Percentiles rank a stretch among this genome's conserved stretches.
These are phyloP conservation scores for Anthracocystis walkeri DNA, from an alignment of 1,284 basidiomycete species.

Conservation along the genomic window DNA sequence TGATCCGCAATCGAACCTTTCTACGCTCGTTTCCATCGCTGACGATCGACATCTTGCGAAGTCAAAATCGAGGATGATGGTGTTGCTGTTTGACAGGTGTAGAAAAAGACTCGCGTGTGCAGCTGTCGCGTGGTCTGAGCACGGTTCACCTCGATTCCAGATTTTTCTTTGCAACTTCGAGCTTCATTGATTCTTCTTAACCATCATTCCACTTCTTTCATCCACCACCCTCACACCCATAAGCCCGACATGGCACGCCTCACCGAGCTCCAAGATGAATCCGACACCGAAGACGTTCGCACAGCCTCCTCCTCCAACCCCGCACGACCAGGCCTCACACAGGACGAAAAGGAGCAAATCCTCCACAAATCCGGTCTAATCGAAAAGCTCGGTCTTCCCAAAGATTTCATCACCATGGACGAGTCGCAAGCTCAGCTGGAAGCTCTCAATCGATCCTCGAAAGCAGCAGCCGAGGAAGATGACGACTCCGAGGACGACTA, in stretches of 20 bases:
- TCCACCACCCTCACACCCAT: background rate
- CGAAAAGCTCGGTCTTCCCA: constrained; percentile 49
- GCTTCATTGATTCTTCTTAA: constrained; percentile 2
- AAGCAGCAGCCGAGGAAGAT: constrained; percentile 1
- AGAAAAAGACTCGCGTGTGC: too few species aligned
- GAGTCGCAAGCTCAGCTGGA: constrained; percentile 41
- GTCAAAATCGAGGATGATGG: constrained; percentile 2
- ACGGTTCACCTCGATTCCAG: background rate
- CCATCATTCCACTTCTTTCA: background rate
- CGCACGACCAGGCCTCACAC: constrained; percentile 26
- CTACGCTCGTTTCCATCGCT: background rate
- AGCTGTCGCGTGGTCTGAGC: constrained; percentile 18
- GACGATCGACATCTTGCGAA: background rate
- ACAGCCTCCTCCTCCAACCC: constrained; percentile 4
- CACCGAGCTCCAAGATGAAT: constrained; percentile 38
- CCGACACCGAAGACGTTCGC: constrained; percentile 31
- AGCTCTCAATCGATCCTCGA: constrained; percentile 16
- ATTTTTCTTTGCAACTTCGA: background rate
- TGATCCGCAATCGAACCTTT: background rate
- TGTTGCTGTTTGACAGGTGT: constrained; percentile 11
- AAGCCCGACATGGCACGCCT: constrained; percentile 33
- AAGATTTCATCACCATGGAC: constrained; percentile 49
- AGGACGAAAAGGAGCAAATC: constrained; percentile 46
- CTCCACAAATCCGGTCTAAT: constrained; percentile 43
- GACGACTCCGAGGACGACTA: constrained; percentile 46